These are phyloP conservation scores for Ceratocystis cacaofunesta DNA, from an alignment of 2,329 filamentous ascomycete genomes.

Conservation along the genomic window DNA sequence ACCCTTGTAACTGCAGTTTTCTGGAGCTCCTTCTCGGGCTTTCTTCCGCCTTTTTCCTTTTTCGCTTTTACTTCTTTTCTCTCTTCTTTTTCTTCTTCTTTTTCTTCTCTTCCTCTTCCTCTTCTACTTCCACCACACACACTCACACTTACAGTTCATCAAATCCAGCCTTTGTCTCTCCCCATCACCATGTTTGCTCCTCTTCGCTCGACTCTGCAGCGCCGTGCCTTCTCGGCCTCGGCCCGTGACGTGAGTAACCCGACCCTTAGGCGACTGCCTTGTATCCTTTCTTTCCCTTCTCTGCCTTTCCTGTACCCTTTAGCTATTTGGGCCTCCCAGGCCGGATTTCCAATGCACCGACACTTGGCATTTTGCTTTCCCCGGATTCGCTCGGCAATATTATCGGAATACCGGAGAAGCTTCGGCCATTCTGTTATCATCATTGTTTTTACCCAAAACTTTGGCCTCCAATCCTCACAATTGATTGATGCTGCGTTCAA, in stretches of 20 bases:
- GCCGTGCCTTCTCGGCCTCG: slow-evolving; percentile 68
- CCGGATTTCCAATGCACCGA: not conserved
- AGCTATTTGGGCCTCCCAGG: not conserved
- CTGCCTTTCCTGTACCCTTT: not conserved
- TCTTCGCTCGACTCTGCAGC: slow-evolving; percentile 46
- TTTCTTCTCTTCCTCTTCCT: slow-evolving; percentile 8
- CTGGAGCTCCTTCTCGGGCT: slow-evolving; percentile 8
- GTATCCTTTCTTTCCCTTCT: not conserved
- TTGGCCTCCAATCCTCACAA: not conserved
- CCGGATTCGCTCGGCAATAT: slow-evolving; percentile 12
- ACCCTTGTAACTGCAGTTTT: not conserved
- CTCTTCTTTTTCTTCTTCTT: not conserved
- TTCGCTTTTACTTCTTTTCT: not conserved
- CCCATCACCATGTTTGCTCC: slow-evolving; percentile 52
- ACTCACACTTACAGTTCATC: slow-evolving; percentile 18
- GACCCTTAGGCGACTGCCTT: slow-evolving; percentile 16
- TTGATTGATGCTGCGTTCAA: not conserved
- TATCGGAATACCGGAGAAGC: not conserved
- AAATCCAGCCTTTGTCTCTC: slow-evolving; percentile 16
- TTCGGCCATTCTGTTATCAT: not conserved
- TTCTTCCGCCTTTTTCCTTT: slow-evolving; percentile 8
- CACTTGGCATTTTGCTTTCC: not conserved
- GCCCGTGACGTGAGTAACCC: slow-evolving; percentile 48
- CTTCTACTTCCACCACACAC: not conserved
- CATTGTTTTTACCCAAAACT: too few species aligned